Conservation (phyloP, 2,329 filamentous ascomycete species). For the Chaetoscypha palmicola region DNA sequence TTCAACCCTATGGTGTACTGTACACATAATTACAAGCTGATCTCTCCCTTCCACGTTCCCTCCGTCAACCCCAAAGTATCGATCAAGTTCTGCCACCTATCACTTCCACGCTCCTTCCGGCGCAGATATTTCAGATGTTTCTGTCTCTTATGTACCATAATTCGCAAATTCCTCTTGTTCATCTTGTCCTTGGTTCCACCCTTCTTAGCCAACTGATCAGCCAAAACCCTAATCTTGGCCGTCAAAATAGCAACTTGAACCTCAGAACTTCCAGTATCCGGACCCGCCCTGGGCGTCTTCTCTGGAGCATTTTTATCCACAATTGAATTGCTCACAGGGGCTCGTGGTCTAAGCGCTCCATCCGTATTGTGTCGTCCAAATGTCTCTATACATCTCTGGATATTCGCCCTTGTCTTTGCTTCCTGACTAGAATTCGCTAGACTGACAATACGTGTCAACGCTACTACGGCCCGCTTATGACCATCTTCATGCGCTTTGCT, state of each 20-base stretch:
- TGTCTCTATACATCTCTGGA: constrained; percentile 73
- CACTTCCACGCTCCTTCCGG: constrained; percentile 82
- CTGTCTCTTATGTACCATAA: constrained; percentile 83
- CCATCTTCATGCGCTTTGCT: constrained; percentile 40
- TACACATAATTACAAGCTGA: constrained; percentile 52
- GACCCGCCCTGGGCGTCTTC: constrained; percentile 65
- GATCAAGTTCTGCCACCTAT: constrained; percentile 81
- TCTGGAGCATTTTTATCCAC: constrained; percentile 19
- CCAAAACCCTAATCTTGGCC: constrained; percentile 80
- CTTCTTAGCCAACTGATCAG: constrained; percentile 60
- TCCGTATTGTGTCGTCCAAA: constrained; percentile 94
- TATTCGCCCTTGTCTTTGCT: constrained; percentile 75
- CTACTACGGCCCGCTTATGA: constrained; percentile 65
- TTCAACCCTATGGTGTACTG: constrained; percentile 17
- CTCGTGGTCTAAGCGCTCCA: constrained; percentile 45
- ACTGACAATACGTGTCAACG: constrained; percentile 70
- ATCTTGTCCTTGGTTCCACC: constrained; percentile 78
- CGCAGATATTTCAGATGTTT: constrained; percentile 83
- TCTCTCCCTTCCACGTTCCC: constrained; percentile 86
- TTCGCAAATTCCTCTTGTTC: constrained; percentile 82
- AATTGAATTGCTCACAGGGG: constrained; percentile 17
- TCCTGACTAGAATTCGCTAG: constrained; percentile 71
- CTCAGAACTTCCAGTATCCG: constrained; percentile 90
- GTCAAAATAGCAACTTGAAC: constrained; percentile 97
- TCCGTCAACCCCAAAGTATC: constrained; percentile 78